Base-by-base conservation (phyloP, 768 basidiomycete genomes). In the Antrodiella citrinella region DNA sequence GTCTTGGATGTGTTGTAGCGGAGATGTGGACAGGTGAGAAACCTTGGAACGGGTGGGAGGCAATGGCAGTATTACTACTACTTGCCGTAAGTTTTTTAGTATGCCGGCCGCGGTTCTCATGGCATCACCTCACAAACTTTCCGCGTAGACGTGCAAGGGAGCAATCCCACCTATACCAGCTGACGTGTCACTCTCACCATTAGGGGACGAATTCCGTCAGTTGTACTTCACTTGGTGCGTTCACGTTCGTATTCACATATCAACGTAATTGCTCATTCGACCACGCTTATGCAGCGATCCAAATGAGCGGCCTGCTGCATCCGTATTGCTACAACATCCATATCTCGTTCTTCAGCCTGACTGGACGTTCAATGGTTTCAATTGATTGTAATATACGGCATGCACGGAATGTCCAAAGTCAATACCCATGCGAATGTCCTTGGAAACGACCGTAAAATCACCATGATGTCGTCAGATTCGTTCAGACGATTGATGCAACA, bases 21-120 rank as follows among this genome's bases (percentile, higher is more conserved):
- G 94, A 97, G 66, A 97, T 97, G 94, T 93, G 91, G 83, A 86
- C 88, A 22, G 94, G 94, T 15, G 76, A 80, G 62, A 71, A 91
- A 44, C 94, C 94, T 2, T 97, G 94, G 94, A 80, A 75, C 18
- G 84, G 86, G 23, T 84, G 91, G 55, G 87, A 92, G 64, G 79
- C 78, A 56, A 75, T 93, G 46, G 82, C 87, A 1, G 91, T 94
- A 51, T 91, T 97, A 84, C 18, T 38, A 18, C 10, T 38, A 10
- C 87, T 86, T 69, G 88, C 92, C 77, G 92, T 91, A 59, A 49
- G 73, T 22, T 44, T 15, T 46, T 30, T n/a, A 2, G 19, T 12
- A 26, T 48, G 46, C 13, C 3, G 7, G 41, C 24, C 21, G 48
- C 10, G 35, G 35, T 38, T 51, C 48, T 5, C 26, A 12, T 53